Evolutionary conservation across 2,329 filamentous ascomycete species (phyloP), one percentile per base, ranked within the genome.

Genomic region (Volutella citrinella): DNA sequence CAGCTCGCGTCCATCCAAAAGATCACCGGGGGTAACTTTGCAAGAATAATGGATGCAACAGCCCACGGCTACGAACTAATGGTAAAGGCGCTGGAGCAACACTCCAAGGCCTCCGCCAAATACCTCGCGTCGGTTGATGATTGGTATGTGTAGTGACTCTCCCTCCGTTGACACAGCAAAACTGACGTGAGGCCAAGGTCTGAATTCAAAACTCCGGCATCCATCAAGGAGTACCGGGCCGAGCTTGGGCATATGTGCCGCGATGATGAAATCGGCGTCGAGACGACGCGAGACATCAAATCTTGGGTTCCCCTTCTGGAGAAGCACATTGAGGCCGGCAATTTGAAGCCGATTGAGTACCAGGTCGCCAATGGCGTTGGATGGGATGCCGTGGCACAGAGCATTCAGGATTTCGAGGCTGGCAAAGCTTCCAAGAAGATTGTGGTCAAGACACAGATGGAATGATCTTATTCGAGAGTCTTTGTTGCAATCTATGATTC

Each of bases 51-150:
- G 20, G 63, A 66, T 28, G 44, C 60, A 5, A 59, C 52, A 20
- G 49, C 50, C 1, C 37, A 49, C 24, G 50, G 52, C 3, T 43
- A 51, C 7, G 49, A 58, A 8, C 38, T 56, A 1, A 61, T 55
- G 15, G 42, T 59, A 22, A 50, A 51, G 27, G 56, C 56, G 10
- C 48, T 66, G 1, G 42, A 47, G 23, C 41, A 11, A 5, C 28
- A 45, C 9, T 52, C 57, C 3, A 45, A 36, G 3, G 51, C 34
- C 3, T 19, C 30, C 9, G 23, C 30, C 5, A 65, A 63, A 31
- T 56, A 52, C 25, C 59, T 63, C 24, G 40, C 51, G 1, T 59
- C 56, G 0, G 56, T 56, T 3, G 58, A 64, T 40, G 56, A 57
- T 30, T 61, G 57, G 63, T 64, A 39, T 42, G 44, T 30, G 5